These are phyloP conservation scores for Lodderomyces jiufengensis DNA, from an alignment of 1,139 yeast species.

Conservation along the genomic window DNA sequence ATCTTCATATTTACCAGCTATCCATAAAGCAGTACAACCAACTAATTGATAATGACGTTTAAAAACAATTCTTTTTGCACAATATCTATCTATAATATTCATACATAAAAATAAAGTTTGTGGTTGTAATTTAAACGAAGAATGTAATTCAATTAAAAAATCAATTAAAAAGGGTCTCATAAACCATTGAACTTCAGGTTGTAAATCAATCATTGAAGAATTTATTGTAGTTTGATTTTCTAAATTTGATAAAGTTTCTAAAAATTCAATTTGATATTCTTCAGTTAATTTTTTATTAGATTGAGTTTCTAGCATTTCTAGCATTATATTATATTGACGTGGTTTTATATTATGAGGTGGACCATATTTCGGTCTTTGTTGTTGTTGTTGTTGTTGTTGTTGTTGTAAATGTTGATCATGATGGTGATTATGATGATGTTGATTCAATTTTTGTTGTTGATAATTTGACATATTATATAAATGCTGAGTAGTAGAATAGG, in stretches of 20 bases:
- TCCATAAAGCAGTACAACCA: slow-evolving; percentile 92
- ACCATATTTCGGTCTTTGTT: slow-evolving; percentile 27
- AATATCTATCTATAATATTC: slow-evolving; percentile 83
- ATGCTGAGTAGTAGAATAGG: too few relatives aligned
- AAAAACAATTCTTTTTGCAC: slow-evolving; percentile 87
- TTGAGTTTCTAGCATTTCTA: slow-evolving; percentile 47
- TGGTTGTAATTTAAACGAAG: slow-evolving; percentile 69
- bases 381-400: slow-evolving; percentile 1
- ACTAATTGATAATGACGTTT: slow-evolving; percentile 89
- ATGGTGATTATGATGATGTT: background rate
- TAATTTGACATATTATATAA: too few relatives aligned
- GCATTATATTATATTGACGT: slow-evolving; percentile 37
- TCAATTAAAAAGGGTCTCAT: slow-evolving; percentile 90
- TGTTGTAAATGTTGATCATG: background rate
- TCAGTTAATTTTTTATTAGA: slow-evolving; percentile 38
- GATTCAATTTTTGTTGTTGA: too few relatives aligned
- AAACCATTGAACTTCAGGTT: slow-evolving; percentile 89
- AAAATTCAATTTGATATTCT: slow-evolving; percentile 40
- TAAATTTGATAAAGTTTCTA: slow-evolving; percentile 25
- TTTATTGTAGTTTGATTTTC: slow-evolving; percentile 37
- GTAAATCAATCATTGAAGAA: slow-evolving; percentile 76
- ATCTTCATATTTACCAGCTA: slow-evolving; percentile 91
- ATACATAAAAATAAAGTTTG: slow-evolving; percentile 79
- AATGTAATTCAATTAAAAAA: slow-evolving; percentile 77
- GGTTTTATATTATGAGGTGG: slow-evolving; percentile 41